These are phyloP conservation scores for Chlamydomonas sp. DNA, from an alignment of 139 green algal species.

Conservation along the genomic window DNA sequence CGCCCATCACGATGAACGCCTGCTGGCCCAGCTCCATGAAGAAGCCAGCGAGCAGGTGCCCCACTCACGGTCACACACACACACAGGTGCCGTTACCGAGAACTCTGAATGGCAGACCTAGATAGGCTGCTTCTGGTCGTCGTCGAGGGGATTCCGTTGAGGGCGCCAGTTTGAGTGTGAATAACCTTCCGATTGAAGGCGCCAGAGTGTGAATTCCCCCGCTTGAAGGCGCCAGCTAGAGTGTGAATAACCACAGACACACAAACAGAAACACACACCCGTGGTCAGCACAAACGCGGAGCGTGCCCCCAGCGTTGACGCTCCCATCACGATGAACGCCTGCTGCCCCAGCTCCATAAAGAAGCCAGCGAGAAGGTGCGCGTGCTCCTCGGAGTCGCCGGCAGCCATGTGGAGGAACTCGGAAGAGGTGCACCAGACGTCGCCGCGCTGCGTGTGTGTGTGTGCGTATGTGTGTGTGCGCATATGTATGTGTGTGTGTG, in stretches of 20 bases:
- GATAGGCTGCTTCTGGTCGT: too few species aligned
- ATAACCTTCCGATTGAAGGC: background rate
- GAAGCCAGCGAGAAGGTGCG: conserved; percentile 47
- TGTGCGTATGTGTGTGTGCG: too few species aligned
- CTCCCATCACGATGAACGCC: conserved; percentile 50
- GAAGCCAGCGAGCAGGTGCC: too few species aligned
- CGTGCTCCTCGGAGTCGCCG: conserved; percentile 50
- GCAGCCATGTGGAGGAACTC: conserved; percentile 34
- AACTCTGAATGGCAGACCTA: too few species aligned
- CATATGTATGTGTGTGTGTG: too few species aligned
- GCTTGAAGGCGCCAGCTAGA: too few species aligned
- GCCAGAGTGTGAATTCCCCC: background rate
- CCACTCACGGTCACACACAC: too few species aligned
- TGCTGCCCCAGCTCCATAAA: conserved; percentile 48
- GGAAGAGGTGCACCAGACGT: conserved; percentile 32
- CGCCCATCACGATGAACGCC: conserved; percentile 47
- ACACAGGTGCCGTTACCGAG: too few species aligned
- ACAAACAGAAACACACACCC: background rate
- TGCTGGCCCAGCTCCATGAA: conserved; percentile 16
- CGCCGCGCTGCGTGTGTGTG: background rate
- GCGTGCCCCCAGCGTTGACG: conserved; percentile 24
- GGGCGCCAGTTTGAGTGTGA: too few species aligned
- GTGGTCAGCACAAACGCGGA: conserved; percentile 50
- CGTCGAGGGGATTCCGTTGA: too few species aligned
- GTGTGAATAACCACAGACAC: background rate